A percentile compares a stretch with the other conserved stretches of the same genome.
Conservation (phyloP, 148 eudicot genomes). For the Heliosperma pusillum region DNA sequence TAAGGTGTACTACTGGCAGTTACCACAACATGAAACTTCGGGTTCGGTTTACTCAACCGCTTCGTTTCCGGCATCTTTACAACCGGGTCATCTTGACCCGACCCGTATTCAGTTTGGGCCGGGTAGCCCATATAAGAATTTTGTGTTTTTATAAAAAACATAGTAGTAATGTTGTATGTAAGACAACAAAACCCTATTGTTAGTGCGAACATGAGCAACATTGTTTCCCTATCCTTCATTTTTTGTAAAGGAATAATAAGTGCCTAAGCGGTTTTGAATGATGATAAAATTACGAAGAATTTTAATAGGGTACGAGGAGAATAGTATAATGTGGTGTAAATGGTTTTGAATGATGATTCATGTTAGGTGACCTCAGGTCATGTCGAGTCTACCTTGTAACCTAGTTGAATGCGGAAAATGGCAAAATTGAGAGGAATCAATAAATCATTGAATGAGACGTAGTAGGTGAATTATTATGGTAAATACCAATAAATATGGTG, state of each 20-base stretch:
- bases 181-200: slow-evolving; percentile 23
- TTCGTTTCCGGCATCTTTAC: slow-evolving; percentile 11
- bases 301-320: no score
- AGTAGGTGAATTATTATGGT: not conserved
- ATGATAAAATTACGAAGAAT: not conserved
- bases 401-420: not conserved
- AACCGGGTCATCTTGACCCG: slow-evolving; percentile 28
- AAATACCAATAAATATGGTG: slow-evolving; percentile 10
- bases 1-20: slow-evolving; percentile 36
- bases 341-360: no score
- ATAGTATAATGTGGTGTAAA: no score
- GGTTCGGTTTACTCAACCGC: not conserved
- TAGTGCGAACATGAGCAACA: slow-evolving; percentile 24
- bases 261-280: no score
- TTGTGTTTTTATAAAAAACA: slow-evolving; percentile 8
- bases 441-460: not conserved
- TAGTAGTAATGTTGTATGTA: slow-evolving; percentile 30
- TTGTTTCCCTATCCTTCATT: slow-evolving; percentile 22
- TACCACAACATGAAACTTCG: slow-evolving; percentile 41
- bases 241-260: slow-evolving; percentile 13
- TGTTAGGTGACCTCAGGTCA: no score
- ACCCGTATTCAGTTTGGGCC: not conserved
- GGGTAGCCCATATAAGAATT: not conserved
- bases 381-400: not conserved
- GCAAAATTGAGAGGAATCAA: not conserved